Conservation (phyloP, 306 rosid genomes). For the Arachis hypogaea region DNA sequence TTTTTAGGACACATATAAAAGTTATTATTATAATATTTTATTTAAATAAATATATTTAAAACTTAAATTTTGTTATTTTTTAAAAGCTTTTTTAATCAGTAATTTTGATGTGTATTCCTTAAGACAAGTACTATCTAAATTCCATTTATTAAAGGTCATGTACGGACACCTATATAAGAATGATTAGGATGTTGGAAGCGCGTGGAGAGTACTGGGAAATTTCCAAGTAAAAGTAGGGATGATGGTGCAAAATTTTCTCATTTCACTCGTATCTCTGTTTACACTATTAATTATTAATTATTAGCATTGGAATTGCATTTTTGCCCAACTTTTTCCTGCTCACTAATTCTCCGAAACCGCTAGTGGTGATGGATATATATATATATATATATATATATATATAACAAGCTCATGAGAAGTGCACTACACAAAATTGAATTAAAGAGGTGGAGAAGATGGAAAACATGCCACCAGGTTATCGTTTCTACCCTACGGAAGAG, state of each 20-base stretch:
- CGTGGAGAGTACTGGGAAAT: slow-evolving; percentile 42
- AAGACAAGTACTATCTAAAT: too few relatives aligned
- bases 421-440: neutral
- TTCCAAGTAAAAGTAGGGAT: slow-evolving; percentile 32
- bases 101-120: too few relatives aligned
- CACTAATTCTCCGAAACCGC: slow-evolving; percentile 35
- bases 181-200: slow-evolving; percentile 18
- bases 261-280: slow-evolving; percentile 32
- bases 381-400: neutral
- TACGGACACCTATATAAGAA: slow-evolving; percentile 18
- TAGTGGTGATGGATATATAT: neutral
- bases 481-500: slow-evolving; percentile 89
- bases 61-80: too few relatives aligned
- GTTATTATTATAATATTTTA: too few relatives aligned
- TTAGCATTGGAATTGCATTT: neutral
- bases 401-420: slow-evolving; percentile 7
- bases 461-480: slow-evolving; percentile 70
- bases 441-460: slow-evolving; percentile 40
- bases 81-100: too few relatives aligned
- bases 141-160: neutral
- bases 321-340: slow-evolving; percentile 41
- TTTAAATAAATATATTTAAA: too few relatives aligned
- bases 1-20: too few relatives aligned
- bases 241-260: slow-evolving; percentile 19
- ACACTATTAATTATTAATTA: too few relatives aligned